These are phyloP conservation scores for Rhizopogon vesiculosus DNA, from an alignment of 768 basidiomycete genomes.

Conservation along the genomic window DNA sequence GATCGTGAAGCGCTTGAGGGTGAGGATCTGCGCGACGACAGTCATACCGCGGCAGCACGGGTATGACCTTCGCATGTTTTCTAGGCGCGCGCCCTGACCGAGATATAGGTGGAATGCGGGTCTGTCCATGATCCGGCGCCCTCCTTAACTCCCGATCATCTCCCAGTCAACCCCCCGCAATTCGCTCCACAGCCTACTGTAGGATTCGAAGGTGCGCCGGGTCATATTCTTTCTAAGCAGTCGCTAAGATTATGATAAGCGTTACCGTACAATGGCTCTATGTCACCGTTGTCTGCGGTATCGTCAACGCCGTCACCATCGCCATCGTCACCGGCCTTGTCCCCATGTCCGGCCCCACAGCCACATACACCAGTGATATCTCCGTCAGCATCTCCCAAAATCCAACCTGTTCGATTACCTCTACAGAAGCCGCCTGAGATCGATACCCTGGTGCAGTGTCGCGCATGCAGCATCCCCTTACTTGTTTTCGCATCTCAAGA, in stretches of 20 bases:
- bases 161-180: background rate
- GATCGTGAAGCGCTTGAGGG: background rate
- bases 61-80: background rate
- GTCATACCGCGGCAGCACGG: background rate
- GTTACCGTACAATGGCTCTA: background rate
- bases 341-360: background rate
- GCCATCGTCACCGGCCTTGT: background rate
- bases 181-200: background rate
- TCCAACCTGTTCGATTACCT: background rate
- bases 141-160: background rate
- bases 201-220: background rate
- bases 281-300: too few species aligned
- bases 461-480: constrained; percentile 33
- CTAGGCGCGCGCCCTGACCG: background rate
- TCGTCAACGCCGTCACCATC: too few species aligned
- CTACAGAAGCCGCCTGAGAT: constrained; percentile 36
- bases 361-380: background rate
- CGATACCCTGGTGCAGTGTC: constrained; percentile 36
- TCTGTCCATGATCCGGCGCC: background rate
- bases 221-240: background rate
- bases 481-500: constrained; percentile 33
- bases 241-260: background rate
- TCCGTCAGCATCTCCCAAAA: background rate
- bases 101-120: background rate
- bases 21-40: background rate